A percentile compares a stretch with the other conserved stretches of the same genome.
These are phyloP conservation scores for Penicillium aurantiogriseum DNA, from an alignment of 2,329 filamentous ascomycete genomes.

Conservation along the genomic window DNA sequence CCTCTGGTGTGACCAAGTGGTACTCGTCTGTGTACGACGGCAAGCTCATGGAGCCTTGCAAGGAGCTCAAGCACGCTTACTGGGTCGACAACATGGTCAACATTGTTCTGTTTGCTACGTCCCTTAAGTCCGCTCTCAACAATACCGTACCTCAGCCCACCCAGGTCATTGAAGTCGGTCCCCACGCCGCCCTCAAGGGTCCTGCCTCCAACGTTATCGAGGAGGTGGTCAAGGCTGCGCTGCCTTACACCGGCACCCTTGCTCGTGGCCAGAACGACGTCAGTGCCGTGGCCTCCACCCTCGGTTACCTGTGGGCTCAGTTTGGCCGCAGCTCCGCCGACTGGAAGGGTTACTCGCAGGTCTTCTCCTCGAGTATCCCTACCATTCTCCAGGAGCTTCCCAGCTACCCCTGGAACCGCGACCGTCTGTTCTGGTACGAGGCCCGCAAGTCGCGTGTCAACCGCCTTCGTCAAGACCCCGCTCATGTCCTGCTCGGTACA, in stretches of 20 bases:
- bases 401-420: slow-evolving; percentile 14
- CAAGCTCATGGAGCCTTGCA: not conserved
- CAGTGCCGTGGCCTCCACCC: not conserved
- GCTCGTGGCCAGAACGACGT: not conserved
- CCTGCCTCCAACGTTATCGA: slow-evolving; percentile 16
- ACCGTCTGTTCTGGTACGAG: slow-evolving; percentile 5
- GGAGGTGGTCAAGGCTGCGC: not conserved
- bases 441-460: not conserved
- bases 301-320: not conserved
- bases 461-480: not conserved
- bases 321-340: slow-evolving; percentile 7
- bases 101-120: slow-evolving; percentile 10
- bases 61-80: slow-evolving; percentile 9
- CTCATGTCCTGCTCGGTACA: slow-evolving; percentile 6
- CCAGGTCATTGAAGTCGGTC: slow-evolving; percentile 31
- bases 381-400: slow-evolving; percentile 9
- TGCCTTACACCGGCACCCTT: slow-evolving; percentile 7
- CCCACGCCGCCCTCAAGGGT: slow-evolving; percentile 36
- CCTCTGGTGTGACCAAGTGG: slow-evolving; percentile 2
- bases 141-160: slow-evolving; percentile 10
- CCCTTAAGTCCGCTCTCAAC: slow-evolving; percentile 21
- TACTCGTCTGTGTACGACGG: slow-evolving; percentile 8
- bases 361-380: not conserved
- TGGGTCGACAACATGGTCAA: slow-evolving; percentile 26
- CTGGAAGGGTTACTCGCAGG: not conserved